These are phyloP conservation scores for Candida easanensis DNA, from an alignment of 805 yeast species.

Conservation along the genomic window DNA sequence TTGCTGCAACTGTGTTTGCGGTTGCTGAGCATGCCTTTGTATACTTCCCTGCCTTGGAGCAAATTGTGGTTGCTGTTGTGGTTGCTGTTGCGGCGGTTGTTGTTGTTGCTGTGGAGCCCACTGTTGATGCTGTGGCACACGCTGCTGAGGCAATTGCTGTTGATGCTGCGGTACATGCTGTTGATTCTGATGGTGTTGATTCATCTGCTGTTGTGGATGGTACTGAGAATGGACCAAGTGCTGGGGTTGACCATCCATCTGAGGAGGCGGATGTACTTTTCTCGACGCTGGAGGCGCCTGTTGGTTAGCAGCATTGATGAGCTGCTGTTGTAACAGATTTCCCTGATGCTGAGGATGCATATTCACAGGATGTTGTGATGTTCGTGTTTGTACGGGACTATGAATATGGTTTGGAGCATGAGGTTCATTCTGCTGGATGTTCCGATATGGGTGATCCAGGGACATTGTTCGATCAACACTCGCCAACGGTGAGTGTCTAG, in stretches of 20 bases:
- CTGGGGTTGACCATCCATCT: not conserved
- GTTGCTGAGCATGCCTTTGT: not conserved
- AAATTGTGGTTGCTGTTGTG: conserved; percentile 14
- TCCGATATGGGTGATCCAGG: conserved; percentile 4
- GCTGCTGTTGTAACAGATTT: conserved; percentile 2
- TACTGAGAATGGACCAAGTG: conserved; percentile 13
- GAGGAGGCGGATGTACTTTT: conserved; percentile 6
- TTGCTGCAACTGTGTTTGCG: conserved; percentile 4
- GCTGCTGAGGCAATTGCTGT: conserved; percentile 17
- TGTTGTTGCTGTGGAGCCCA: conserved; percentile 21
- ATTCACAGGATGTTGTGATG: conserved; percentile 6
- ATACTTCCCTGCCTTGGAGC: not conserved
- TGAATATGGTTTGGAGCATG: conserved; percentile 5
- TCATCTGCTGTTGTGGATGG: conserved; percentile 19
- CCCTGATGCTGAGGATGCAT: conserved; percentile 2
- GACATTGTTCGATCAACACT: not conserved
- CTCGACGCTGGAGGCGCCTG: not conserved
- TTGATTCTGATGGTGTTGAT: conserved; percentile 11
- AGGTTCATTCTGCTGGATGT: conserved; percentile 3
- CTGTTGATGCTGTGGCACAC: not conserved
- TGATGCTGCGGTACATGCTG: conserved; percentile 3
- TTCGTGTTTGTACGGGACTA: not conserved
- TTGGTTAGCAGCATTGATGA: conserved; percentile 1
- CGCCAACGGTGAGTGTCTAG: not conserved
- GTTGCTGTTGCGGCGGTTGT: conserved; percentile 2